Conservation (phyloP, 1,284 basidiomycete species). For the Mycena citricolor region DNA sequence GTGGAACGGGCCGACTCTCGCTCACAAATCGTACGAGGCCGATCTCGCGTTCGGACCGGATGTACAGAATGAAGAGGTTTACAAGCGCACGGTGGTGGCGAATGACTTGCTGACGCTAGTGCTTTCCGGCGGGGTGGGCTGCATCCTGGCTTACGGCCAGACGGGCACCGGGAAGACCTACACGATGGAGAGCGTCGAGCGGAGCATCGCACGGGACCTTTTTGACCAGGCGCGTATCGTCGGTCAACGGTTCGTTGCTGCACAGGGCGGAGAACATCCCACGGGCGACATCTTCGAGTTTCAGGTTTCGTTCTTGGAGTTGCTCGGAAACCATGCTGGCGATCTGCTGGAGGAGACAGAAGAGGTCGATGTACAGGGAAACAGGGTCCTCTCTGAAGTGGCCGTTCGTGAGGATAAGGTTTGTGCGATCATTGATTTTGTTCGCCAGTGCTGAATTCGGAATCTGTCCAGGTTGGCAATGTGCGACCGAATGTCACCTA, state of each 20-base stretch:
- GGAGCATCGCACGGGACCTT: slow-evolving; percentile 33
- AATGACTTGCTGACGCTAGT: slow-evolving; percentile 33
- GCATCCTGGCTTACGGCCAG: slow-evolving; percentile 36
- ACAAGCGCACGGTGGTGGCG: slow-evolving; percentile 32
- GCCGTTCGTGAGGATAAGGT: slow-evolving; percentile 34
- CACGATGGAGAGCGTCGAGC: slow-evolving; percentile 35
- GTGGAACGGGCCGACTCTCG: slow-evolving; percentile 38
- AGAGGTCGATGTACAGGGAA: slow-evolving; percentile 27
- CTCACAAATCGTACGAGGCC: slow-evolving; percentile 34
- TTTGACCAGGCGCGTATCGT: slow-evolving; percentile 28
- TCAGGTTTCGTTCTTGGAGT: slow-evolving; percentile 33
- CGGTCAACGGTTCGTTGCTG: slow-evolving; percentile 24
- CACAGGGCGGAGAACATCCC: slow-evolving; percentile 16
- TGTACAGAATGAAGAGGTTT: slow-evolving; percentile 34
- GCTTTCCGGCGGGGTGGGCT: slow-evolving; percentile 34
- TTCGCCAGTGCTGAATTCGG: background rate
- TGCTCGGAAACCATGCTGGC: slow-evolving; percentile 23
- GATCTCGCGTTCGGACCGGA: slow-evolving; percentile 36
- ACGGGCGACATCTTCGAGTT: slow-evolving; percentile 31
- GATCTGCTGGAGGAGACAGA: slow-evolving; percentile 28
- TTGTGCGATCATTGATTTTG: background rate
- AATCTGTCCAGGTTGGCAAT: slow-evolving; percentile 28
- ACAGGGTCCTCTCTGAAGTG: slow-evolving; percentile 29
- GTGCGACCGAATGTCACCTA: slow-evolving; percentile 29
- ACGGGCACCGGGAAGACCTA: slow-evolving; percentile 35